Percentiles rank a stretch among this genome's conserved stretches.
Conservation (phyloP, 1,139 yeast genomes). For the Nakaseomyces glabratus region DNA sequence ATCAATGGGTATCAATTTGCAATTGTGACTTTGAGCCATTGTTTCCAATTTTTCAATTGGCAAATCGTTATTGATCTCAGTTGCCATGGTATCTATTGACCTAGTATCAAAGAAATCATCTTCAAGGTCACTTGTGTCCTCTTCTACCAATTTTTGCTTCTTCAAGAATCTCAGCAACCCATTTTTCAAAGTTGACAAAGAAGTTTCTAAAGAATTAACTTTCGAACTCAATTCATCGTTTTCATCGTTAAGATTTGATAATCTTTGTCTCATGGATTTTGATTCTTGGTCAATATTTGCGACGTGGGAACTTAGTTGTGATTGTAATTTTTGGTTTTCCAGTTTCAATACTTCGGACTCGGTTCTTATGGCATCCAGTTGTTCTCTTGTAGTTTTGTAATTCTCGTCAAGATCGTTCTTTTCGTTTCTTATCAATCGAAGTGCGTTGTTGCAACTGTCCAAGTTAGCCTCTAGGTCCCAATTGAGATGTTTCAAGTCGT, state of each 20-base stretch:
- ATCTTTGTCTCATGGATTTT: slow-evolving; percentile 40
- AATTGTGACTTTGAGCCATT: neutral
- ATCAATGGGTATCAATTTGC: slow-evolving; percentile 2
- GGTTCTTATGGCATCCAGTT: slow-evolving; percentile 33
- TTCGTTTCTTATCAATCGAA: slow-evolving; percentile 30
- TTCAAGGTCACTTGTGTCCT: neutral
- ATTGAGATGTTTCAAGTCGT: slow-evolving; percentile 6
- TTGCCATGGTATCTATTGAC: neutral
- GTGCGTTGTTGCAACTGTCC: slow-evolving; percentile 3
- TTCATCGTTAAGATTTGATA: slow-evolving; percentile 54
- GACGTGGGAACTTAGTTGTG: slow-evolving; percentile 35
- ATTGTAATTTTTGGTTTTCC: slow-evolving; percentile 36
- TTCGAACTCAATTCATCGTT: slow-evolving; percentile 33
- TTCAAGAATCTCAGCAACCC: slow-evolving; percentile 38
- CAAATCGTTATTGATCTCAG: neutral
- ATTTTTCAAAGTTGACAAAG: neutral
- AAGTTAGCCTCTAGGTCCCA: slow-evolving; percentile 8
- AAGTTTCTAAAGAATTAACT: slow-evolving; percentile 6
- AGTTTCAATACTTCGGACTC: slow-evolving; percentile 44
- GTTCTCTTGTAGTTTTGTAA: slow-evolving; percentile 22
- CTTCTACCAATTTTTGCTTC: slow-evolving; percentile 36
- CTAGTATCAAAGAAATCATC: slow-evolving; percentile 1
- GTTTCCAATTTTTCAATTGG: neutral
- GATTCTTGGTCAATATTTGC: slow-evolving; percentile 36
- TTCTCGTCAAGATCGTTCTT: slow-evolving; percentile 22